These are phyloP conservation scores for Cyberlindnera petersonii DNA, from an alignment of 805 yeast species.

Conservation along the genomic window DNA sequence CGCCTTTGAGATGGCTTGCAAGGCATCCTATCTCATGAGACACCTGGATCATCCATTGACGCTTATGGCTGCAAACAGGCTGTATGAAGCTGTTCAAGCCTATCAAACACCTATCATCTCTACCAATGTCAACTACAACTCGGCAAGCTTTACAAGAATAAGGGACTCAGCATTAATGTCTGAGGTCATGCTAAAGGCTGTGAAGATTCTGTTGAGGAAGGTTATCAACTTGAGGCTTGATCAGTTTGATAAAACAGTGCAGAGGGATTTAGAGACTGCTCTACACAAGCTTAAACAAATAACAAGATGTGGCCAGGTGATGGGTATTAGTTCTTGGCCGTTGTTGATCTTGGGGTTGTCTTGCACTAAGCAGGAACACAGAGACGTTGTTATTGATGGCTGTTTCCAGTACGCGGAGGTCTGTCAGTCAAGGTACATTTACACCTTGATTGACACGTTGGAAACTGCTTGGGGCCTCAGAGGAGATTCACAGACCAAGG, in stretches of 20 bases:
- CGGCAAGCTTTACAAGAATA: slow-evolving; percentile 9
- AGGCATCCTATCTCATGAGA: slow-evolving; percentile 31
- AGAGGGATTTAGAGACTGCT: slow-evolving; percentile 11
- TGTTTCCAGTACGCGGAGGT: slow-evolving; percentile 14
- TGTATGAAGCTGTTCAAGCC: slow-evolving; percentile 11
- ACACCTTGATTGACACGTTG: slow-evolving; percentile 15
- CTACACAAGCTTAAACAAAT: slow-evolving; percentile 10
- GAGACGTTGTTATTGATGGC: slow-evolving; percentile 9
- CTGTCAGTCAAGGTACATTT: slow-evolving; percentile 15
- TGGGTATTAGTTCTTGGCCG: slow-evolving; percentile 16
- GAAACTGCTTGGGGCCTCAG: slow-evolving; percentile 19
- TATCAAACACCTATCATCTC: slow-evolving; percentile 19
- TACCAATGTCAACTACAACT: slow-evolving; percentile 6
- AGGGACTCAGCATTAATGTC: slow-evolving; percentile 18
- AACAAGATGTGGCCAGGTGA: slow-evolving; percentile 9
- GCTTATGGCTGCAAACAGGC: slow-evolving; percentile 10
- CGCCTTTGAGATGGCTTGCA: slow-evolving; percentile 34
- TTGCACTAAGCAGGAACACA: slow-evolving; percentile 9
- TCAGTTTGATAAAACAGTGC: slow-evolving; percentile 5
- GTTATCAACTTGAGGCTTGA: slow-evolving; percentile 7
- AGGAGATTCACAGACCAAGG: slow-evolving; percentile 3
- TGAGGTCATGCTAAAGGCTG: slow-evolving; percentile 16
- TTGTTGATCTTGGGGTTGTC: slow-evolving; percentile 19
- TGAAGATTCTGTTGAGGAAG: slow-evolving; percentile 20
- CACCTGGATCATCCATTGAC: slow-evolving; percentile 13